Evolutionary conservation across 2,329 filamentous ascomycete species (phyloP).

Genomic region (Talaromyces atroroseus): DNA sequence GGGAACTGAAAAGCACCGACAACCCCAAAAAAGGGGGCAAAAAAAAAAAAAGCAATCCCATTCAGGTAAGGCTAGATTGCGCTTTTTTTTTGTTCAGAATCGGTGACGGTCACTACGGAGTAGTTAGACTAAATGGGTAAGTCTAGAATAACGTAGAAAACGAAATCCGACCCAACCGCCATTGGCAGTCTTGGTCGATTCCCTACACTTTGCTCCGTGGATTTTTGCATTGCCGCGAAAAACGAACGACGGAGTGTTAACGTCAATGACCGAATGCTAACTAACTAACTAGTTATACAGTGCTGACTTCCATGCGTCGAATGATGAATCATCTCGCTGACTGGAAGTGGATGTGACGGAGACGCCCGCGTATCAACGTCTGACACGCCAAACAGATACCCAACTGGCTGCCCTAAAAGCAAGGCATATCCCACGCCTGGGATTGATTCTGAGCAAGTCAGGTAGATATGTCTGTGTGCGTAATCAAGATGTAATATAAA

Average conservation of each 20-base stretch:
- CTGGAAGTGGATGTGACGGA: neutral
- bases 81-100: neutral
- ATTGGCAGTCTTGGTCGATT: neutral
- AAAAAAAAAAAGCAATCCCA: neutral
- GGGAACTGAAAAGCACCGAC: too few relatives aligned
- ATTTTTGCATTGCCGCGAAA: neutral
- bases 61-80: neutral
- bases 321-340: neutral
- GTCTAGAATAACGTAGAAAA: neutral
- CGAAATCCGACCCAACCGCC: neutral
- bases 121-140: neutral
- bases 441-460: neutral
- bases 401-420: slow-evolving; percentile 6
- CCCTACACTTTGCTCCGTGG: neutral
- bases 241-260: neutral
- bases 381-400: slow-evolving; percentile 6
- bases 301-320: neutral
- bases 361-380: slow-evolving; percentile 8
- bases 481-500: neutral
- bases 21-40: neutral
- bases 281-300: too few relatives aligned
- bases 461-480: neutral
- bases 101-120: neutral
- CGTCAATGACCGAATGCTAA: too few relatives aligned
- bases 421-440: neutral